Evolutionary conservation across 1,284 basidiomycete species (phyloP).

Genomic region (Papiliotrema fonsecae): DNA sequence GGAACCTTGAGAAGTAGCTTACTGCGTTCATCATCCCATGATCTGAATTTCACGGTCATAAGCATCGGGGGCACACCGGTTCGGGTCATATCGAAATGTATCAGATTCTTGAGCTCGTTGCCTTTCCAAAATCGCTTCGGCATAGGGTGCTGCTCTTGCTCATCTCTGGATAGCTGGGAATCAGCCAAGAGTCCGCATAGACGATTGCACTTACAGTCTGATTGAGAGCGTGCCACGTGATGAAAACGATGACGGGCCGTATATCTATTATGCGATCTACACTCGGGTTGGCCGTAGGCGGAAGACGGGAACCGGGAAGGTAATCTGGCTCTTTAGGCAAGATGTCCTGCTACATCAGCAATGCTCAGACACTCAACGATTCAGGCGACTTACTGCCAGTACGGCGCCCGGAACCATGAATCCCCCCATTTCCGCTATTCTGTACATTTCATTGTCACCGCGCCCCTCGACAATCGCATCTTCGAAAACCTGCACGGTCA

Average conservation of each 20-base stretch:
- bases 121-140: slow-evolving; percentile 73
- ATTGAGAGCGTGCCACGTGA: slow-evolving; percentile 85
- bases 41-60: neutral
- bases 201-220: slow-evolving; percentile 59
- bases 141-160: slow-evolving; percentile 58
- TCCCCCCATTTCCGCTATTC: slow-evolving; percentile 62
- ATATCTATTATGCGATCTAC: slow-evolving; percentile 54
- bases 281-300: slow-evolving; percentile 17
- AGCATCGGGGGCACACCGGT: neutral
- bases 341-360: slow-evolving; percentile 18
- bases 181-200: neutral
- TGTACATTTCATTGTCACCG: slow-evolving; percentile 60
- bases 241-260: slow-evolving; percentile 69
- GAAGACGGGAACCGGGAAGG: slow-evolving; percentile 36
- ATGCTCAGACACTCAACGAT: neutral
- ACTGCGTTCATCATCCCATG: neutral
- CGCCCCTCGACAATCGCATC: no score
- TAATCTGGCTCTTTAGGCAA: slow-evolving; percentile 9
- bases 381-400: slow-evolving; percentile 18
- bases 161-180: slow-evolving; percentile 56
- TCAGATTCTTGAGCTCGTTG: slow-evolving; percentile 61
- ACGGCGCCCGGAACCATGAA: slow-evolving; percentile 29
- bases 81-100: slow-evolving; percentile 50
- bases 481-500: no score
- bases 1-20: neutral